Evolutionary conservation across 495 filamentous ascomycete genomes (phyloP).

Genomic region (Apodospora peruviana): DNA sequence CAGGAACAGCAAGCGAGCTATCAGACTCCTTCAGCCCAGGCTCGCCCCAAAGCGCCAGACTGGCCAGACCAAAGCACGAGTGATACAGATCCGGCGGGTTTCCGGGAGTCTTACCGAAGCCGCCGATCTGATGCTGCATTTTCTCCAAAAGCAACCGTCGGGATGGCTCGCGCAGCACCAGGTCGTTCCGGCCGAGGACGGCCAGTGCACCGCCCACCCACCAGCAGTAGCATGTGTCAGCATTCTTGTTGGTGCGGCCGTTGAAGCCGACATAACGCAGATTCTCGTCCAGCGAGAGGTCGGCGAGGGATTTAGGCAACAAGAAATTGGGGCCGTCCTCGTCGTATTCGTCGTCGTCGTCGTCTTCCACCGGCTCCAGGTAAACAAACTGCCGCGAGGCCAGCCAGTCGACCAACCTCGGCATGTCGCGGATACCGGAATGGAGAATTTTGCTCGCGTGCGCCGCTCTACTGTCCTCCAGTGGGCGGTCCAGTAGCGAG

Average conservation of each 20-base stretch:
- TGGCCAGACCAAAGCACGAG: constrained; percentile 79
- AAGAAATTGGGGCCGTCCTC: constrained; percentile 32
- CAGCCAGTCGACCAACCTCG: constrained; percentile 32
- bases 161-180: constrained; percentile 56
- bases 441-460: constrained; percentile 27
- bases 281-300: constrained; percentile 27
- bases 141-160: constrained; percentile 77
- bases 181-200: constrained; percentile 56
- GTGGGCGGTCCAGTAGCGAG: constrained; percentile 57
- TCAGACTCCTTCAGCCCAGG: constrained; percentile 58
- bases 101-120: constrained; percentile 79
- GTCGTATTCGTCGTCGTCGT: constrained; percentile 42
- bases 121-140: constrained; percentile 87
- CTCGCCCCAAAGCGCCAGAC: constrained; percentile 62
- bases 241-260: constrained; percentile 79
- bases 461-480: constrained; percentile 19
- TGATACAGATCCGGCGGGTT: constrained; percentile 88
- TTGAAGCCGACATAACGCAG: constrained; percentile 62
- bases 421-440: constrained; percentile 30
- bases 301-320: constrained; percentile 30
- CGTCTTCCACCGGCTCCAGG: constrained; percentile 36
- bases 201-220: constrained; percentile 74
- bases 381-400: constrained; percentile 60
- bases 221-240: constrained; percentile 92
- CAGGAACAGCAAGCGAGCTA: constrained; percentile 61